Evolutionary conservation across 192 early-diverging fungal species (phyloP).

Genomic region (Allomyces macrogynus): DNA sequence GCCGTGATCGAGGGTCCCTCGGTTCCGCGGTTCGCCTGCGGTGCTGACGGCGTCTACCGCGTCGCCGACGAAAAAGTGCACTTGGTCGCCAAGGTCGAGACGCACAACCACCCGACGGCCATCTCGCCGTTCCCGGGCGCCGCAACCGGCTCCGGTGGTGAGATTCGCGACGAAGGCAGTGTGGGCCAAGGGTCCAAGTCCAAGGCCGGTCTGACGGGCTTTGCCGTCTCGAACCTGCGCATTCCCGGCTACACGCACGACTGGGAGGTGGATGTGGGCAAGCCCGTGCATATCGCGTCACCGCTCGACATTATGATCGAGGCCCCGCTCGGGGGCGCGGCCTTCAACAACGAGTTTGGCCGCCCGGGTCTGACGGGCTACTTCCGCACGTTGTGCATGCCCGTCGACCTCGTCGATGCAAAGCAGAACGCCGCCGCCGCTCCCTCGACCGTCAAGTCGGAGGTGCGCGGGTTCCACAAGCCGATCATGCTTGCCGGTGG

Average conservation of each 20-base stretch:
- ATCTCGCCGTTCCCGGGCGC: conserved; percentile 98
- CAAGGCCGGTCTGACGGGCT: conserved; percentile 87
- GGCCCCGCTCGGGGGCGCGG: conserved; percentile 89
- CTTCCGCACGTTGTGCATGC: conserved; percentile 73
- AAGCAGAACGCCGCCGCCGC: conserved; percentile 11
- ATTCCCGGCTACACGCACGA: conserved; percentile 80
- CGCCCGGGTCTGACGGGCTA: conserved; percentile 84
- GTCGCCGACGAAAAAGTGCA: conserved; percentile 53
- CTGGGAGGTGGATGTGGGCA: conserved; percentile 68
- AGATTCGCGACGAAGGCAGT: conserved; percentile 98
- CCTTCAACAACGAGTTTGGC: conserved; percentile 99
- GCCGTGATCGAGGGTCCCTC: conserved; percentile 71
- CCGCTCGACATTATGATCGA: conserved; percentile 95
- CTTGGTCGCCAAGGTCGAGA: conserved; percentile 92
- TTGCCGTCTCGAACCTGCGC: conserved; percentile 81
- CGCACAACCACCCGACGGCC: conserved; percentile 98
- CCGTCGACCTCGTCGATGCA: conserved; percentile 14
- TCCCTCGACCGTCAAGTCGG: conserved; percentile 23
- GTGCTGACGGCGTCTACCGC: conserved; percentile 30
- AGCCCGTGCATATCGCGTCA: conserved; percentile 78
- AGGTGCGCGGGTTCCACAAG: conserved; percentile 93
- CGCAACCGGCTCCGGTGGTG: conserved; percentile 94
- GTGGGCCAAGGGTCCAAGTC: conserved; percentile 90
- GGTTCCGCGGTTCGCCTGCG: conserved; percentile 33
- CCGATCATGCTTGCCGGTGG: conserved; percentile 99